These are phyloP conservation scores for Camellia oleifera DNA, from an alignment of 179 eudicot genomes.

Conservation along the genomic window DNA sequence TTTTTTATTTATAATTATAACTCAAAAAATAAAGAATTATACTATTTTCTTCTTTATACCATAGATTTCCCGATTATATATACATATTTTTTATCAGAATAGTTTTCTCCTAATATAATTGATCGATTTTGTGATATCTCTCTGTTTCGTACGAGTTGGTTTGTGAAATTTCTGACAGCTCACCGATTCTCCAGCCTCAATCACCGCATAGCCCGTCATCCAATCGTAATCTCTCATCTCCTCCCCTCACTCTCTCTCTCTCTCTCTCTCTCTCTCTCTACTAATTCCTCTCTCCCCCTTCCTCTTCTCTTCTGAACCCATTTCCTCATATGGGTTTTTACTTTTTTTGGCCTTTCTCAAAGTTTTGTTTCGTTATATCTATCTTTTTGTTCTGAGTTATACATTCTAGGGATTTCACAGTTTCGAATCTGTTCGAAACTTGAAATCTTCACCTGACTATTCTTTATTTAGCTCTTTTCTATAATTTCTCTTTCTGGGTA, in stretches of 20 bases:
- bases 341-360: conserved; percentile 23
- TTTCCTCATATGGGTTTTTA: conserved; percentile 16
- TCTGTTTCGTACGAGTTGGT: not conserved
- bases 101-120: too few relatives aligned
- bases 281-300: conserved; percentile 14
- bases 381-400: not conserved
- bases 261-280: not conserved
- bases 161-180: conserved; percentile 32
- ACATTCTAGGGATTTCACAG: conserved; percentile 7
- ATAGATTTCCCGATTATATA: too few relatives aligned
- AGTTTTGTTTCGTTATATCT: conserved; percentile 2
- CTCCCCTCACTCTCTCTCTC: conserved; percentile 7
- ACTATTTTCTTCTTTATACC: too few relatives aligned
- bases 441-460: conserved; percentile 16
- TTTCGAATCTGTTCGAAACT: conserved; percentile 4
- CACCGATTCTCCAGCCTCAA: conserved; percentile 61
- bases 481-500: conserved; percentile 19
- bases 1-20: too few relatives aligned
- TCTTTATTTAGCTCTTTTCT: conserved; percentile 5
- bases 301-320: conserved; percentile 1
- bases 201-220: conserved; percentile 54
- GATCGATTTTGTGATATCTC: not conserved
- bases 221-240: conserved; percentile 20
- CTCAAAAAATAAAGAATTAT: too few relatives aligned
- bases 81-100: too few relatives aligned